These are phyloP conservation scores for Trichoderma atrobrunneum DNA, from an alignment of 2,329 filamentous ascomycete species.

Conservation along the genomic window DNA sequence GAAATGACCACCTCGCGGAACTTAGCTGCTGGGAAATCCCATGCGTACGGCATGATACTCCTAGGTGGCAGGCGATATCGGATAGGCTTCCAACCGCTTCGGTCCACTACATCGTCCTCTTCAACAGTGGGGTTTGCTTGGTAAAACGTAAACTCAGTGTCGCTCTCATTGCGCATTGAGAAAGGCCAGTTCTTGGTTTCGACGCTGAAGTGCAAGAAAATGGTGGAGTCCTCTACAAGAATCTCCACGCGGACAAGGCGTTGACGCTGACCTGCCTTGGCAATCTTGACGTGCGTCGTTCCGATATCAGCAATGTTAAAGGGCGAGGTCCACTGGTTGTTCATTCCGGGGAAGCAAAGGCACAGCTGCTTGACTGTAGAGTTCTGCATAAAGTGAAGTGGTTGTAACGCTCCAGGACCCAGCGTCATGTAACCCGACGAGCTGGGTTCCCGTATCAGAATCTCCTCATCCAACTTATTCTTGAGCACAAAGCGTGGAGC, in stretches of 20 bases:
- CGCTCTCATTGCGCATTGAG: conserved; percentile 97
- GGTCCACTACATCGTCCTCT: conserved; percentile 80
- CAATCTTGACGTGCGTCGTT: conserved; percentile 88
- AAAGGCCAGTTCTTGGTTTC: conserved; percentile 98
- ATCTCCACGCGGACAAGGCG: conserved; percentile 84
- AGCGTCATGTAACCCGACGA: conserved; percentile 82
- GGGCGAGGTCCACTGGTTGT: conserved; percentile 96
- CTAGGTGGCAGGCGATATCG: conserved; percentile 86
- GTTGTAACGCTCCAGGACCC: conserved; percentile 73
- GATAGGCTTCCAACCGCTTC: conserved; percentile 87
- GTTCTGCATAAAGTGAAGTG: conserved; percentile 86
- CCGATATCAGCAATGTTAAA: conserved; percentile 97
- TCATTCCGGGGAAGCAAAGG: conserved; percentile 87
- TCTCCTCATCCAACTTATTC: conserved; percentile 85
- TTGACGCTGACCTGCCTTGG: conserved; percentile 85
- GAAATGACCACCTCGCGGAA: conserved; percentile 84
- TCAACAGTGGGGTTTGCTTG: conserved; percentile 91
- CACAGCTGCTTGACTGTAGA: conserved; percentile 83
- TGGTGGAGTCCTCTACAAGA: conserved; percentile 86
- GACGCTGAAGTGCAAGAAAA: conserved; percentile 86
- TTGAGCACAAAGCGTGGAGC: conserved; percentile 90
- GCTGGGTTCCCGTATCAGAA: conserved; percentile 87
- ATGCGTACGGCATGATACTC: conserved; percentile 99
- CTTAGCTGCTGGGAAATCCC: conserved; percentile 98
- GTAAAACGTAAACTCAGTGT: conserved; percentile 94